phyloP scores from a whole-genome alignment of 2,329 filamentous ascomycete species.

The Diplodia scrobiculata region DNA sequence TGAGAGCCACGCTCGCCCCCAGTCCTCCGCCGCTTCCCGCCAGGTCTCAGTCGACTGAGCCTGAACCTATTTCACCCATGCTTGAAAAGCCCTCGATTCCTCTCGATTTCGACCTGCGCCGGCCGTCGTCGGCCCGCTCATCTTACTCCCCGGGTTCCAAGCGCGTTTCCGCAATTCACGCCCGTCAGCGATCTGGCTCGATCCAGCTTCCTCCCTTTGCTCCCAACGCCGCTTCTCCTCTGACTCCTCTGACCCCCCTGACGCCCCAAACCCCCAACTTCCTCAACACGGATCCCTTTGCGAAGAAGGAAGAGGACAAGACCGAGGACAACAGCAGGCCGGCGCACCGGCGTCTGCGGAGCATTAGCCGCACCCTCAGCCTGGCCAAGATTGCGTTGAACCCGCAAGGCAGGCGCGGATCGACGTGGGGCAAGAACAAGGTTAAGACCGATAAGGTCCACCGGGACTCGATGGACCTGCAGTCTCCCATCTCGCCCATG shows the following conservation, averaged over 20 bases:
- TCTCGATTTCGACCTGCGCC: slow-evolving; percentile 7
- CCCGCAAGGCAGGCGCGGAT: slow-evolving; percentile 31
- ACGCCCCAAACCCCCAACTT: slow-evolving; percentile 42
- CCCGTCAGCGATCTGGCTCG: slow-evolving; percentile 27
- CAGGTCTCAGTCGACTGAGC: slow-evolving; percentile 21
- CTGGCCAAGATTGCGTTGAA: slow-evolving; percentile 45
- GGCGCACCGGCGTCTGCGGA: slow-evolving; percentile 43
- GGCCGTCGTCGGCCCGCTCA: slow-evolving; percentile 26
- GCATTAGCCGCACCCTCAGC: slow-evolving; percentile 44
- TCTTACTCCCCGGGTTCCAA: slow-evolving; percentile 27
- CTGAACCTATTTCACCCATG: slow-evolving; percentile 12
- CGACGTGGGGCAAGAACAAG: slow-evolving; percentile 25
- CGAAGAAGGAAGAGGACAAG: slow-evolving; percentile 33
- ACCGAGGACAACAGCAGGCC: slow-evolving; percentile 9
- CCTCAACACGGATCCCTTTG: slow-evolving; percentile 45
- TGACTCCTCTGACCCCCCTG: slow-evolving; percentile 37
- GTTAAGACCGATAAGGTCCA: slow-evolving; percentile 9
- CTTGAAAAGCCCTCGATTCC: slow-evolving; percentile 7
- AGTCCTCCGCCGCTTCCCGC: slow-evolving; percentile 15
- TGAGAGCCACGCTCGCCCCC: slow-evolving; percentile 7
- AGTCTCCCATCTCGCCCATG: slow-evolving; percentile 27
- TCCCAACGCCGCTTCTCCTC: slow-evolving; percentile 33
- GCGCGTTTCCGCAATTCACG: slow-evolving; percentile 15
- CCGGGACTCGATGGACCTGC: slow-evolving; percentile 13
- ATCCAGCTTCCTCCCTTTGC: slow-evolving; percentile 25